These are phyloP conservation scores for Salinomyces thailandicus DNA, from an alignment of 2,329 filamentous ascomycete genomes.

Conservation along the genomic window DNA sequence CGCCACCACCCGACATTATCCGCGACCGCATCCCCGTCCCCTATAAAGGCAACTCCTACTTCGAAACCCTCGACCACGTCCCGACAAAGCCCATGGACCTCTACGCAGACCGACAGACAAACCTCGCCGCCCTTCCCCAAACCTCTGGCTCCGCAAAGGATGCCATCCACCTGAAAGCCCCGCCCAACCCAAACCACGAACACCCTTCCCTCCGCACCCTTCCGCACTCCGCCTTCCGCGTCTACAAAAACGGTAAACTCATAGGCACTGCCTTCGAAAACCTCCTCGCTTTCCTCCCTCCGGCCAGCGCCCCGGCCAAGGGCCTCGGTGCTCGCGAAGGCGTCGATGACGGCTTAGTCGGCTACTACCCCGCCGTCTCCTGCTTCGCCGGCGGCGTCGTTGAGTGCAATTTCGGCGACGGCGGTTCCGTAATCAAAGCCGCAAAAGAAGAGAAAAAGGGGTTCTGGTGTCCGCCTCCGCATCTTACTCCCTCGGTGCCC, in stretches of 20 bases:
- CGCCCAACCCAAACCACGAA: conserved; percentile 63
- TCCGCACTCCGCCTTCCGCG: conserved; percentile 71
- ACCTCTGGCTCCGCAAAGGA: conserved; percentile 25
- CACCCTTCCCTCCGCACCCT: conserved; percentile 70
- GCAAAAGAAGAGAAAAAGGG: conserved; percentile 68
- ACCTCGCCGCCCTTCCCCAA: conserved; percentile 47
- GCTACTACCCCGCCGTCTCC: conserved; percentile 89
- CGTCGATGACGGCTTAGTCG: conserved; percentile 87
- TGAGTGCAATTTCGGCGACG: conserved; percentile 88
- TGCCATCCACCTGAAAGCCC: conserved; percentile 39
- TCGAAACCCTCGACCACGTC: conserved; percentile 85
- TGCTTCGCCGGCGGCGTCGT: conserved; percentile 85
- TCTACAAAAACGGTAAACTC: conserved; percentile 84
- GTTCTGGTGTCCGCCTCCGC: conserved; percentile 78
- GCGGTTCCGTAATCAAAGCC: too few species aligned
- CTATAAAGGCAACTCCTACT: conserved; percentile 88
- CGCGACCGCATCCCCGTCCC: conserved; percentile 91
- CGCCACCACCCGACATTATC: conserved; percentile 59
- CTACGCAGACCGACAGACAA: conserved; percentile 39
- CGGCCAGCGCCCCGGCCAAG: conserved; percentile 64
- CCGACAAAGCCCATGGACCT: conserved; percentile 76
- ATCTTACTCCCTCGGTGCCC: conserved; percentile 25
- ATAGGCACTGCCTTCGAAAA: conserved; percentile 84
- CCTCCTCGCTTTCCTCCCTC: conserved; percentile 81
- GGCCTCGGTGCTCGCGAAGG: conserved; percentile 71